phyloP scores from a whole-genome alignment of 2,329 filamentous ascomycete genomes.

The Botrytis aclada region DNA sequence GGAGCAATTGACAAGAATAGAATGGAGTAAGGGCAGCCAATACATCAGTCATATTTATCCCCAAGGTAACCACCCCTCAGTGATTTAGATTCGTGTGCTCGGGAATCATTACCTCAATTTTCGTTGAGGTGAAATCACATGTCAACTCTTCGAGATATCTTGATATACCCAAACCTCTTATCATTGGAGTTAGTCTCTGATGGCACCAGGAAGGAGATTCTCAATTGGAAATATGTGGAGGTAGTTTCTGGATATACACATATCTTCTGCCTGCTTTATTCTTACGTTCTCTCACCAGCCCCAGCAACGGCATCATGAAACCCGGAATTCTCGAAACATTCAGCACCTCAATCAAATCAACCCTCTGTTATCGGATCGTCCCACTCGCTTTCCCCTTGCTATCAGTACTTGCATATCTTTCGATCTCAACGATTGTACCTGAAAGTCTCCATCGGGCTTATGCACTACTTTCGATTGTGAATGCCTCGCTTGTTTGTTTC shows the following conservation, averaged over 20 bases:
- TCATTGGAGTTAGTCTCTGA: not conserved
- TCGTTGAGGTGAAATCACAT: conserved; percentile 1
- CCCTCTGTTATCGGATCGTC: not conserved
- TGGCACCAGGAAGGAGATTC: not conserved
- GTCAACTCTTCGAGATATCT: not conserved
- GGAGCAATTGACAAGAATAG: not conserved
- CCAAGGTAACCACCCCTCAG: not conserved
- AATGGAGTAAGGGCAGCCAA: not conserved
- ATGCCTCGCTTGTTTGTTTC: not conserved
- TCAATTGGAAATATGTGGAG: not conserved
- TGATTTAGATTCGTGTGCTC: not conserved
- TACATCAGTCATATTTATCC: not conserved
- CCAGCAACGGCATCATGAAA: not conserved
- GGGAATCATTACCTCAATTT: not conserved
- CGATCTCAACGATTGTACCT: not conserved
- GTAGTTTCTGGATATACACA: not conserved
- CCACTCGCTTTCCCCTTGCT: not conserved
- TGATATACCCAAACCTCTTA: not conserved
- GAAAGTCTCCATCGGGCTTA: not conserved
- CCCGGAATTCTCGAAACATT: not conserved
- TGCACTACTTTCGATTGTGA: not conserved
- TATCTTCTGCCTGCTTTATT: not conserved
- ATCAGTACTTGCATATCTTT: not conserved
- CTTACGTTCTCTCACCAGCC: not conserved
- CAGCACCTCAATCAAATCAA: not conserved